Percentiles rank a stretch among this genome's conserved stretches.
Conservation (phyloP, 176 grass and related monocot species). For the Aegilops bicornis region DNA sequence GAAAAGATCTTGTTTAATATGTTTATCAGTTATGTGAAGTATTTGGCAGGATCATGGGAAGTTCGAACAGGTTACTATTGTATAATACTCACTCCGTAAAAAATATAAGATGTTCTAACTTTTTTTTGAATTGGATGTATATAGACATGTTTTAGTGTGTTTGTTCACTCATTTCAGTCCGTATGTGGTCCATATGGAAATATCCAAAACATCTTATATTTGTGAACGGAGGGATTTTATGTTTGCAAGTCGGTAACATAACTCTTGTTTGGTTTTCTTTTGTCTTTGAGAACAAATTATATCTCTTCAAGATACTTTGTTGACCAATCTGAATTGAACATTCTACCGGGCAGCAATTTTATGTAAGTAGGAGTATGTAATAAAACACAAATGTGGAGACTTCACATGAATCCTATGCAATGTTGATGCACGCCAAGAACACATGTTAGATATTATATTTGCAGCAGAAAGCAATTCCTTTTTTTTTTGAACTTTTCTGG, state of each 20-base stretch:
- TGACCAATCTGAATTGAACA: not conserved
- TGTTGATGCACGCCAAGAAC: constrained; percentile 2
- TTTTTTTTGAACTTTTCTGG: not conserved
- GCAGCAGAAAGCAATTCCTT: not conserved
- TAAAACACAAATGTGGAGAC: not conserved
- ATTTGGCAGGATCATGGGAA: not conserved
- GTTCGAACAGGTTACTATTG: constrained; percentile 2
- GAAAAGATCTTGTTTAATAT: constrained; percentile 5
- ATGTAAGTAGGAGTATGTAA: not conserved
- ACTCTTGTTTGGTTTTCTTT: not conserved
- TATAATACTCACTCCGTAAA: not conserved
- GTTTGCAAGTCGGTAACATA: not conserved
- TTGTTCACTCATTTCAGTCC: too few relatives aligned
- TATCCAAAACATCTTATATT: too few relatives aligned
- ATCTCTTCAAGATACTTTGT: not conserved
- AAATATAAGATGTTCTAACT: too few relatives aligned
- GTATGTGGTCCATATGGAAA: too few relatives aligned
- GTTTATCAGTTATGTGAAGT: not conserved
- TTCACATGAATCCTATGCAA: constrained; percentile 2
- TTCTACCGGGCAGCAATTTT: not conserved
- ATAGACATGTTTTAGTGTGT: too few relatives aligned
- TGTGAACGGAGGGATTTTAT: not conserved
- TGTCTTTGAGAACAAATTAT: not conserved
- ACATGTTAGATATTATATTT: not conserved
- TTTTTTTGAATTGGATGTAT: too few relatives aligned